Percentiles rank a stretch among this genome's conserved stretches.
Evolutionary conservation across 2,329 filamentous ascomycete genomes (phyloP).

Genomic region (Didymella pinodella): DNA sequence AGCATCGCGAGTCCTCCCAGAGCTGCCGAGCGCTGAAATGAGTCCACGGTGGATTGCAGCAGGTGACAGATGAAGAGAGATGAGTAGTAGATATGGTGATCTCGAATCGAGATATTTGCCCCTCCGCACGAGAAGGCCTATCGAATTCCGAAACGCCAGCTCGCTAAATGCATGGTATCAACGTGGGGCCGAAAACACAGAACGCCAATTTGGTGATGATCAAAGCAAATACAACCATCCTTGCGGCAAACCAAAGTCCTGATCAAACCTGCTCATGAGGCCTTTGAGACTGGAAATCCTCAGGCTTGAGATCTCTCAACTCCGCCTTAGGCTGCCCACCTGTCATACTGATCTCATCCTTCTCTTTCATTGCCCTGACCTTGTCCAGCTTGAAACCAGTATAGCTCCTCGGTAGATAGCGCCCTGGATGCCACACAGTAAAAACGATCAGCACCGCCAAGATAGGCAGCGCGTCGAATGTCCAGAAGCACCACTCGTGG

Average conservation of each 20-base stretch:
- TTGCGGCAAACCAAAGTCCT: too few relatives aligned
- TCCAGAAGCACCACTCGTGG: conserved; percentile 63
- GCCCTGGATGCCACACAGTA: conserved; percentile 59
- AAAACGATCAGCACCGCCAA: conserved; percentile 58
- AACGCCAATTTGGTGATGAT: conserved; percentile 1
- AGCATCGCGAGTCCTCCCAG: too few relatives aligned
- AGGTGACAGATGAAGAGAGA: too few relatives aligned
- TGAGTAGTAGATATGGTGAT: too few relatives aligned
- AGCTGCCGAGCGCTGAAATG: too few relatives aligned
- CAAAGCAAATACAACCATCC: too few relatives aligned
- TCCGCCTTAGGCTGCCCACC: conserved; percentile 18
- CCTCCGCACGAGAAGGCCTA: too few relatives aligned
- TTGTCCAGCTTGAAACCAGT: conserved; percentile 43
- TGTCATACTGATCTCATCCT: conserved; percentile 41
- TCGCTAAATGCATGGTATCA: conserved; percentile 22
- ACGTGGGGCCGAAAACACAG: too few relatives aligned
- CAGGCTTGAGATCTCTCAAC: conserved; percentile 34
- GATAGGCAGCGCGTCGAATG: conserved; percentile 61
- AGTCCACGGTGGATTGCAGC: too few relatives aligned
- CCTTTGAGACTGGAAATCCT: conserved; percentile 32
- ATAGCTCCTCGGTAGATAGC: conserved; percentile 44
- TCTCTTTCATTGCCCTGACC: conserved; percentile 40
- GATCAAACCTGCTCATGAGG: conserved; percentile 8
- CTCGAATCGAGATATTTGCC: too few relatives aligned
- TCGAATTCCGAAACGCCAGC: conserved; percentile 3